phyloP scores from a whole-genome alignment of 257 asterid species.

The Ajuga chamaepitys region DNA sequence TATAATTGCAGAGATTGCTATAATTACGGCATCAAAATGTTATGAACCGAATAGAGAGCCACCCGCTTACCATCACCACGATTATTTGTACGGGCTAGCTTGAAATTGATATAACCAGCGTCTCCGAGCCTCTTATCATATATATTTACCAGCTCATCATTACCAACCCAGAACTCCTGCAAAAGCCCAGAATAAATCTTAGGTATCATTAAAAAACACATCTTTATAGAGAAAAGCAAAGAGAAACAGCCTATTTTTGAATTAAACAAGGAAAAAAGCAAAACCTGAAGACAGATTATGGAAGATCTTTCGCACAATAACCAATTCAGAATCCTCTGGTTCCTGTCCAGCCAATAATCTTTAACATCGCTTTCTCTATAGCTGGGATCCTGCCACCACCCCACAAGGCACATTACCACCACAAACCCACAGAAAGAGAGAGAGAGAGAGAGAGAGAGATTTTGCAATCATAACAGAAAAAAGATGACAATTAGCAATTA shows the following conservation, averaged over 20 bases:
- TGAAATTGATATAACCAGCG: constrained; percentile 81
- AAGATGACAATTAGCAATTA: neutral
- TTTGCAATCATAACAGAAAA: neutral
- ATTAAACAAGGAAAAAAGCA: neutral
- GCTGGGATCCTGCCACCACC: constrained; percentile 68
- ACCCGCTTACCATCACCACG: constrained; percentile 85
- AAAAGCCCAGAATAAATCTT: neutral
- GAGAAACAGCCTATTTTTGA: neutral
- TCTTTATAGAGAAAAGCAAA: neutral
- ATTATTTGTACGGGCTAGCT: constrained; percentile 90
- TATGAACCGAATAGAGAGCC: neutral
- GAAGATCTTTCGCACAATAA: constrained; percentile 86
- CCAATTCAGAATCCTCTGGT: constrained; percentile 85
- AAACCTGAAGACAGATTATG: constrained; percentile 95
- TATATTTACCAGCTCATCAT: constrained; percentile 79
- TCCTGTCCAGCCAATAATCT: constrained; percentile 79
- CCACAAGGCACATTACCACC: constrained; percentile 20
- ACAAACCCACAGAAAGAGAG: too few relatives aligned
- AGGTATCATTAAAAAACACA: constrained; percentile 2
- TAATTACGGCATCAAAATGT: neutral
- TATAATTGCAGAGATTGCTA: neutral
- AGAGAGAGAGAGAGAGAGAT: neutral
- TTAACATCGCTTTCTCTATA: constrained; percentile 85
- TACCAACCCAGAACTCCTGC: constrained; percentile 98
- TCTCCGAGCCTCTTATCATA: constrained; percentile 91